A percentile compares a stretch with the other conserved stretches of the same genome.
phyloP scores from a whole-genome alignment of 257 asterid genomes.

The Solanum pinnatisectum region DNA sequence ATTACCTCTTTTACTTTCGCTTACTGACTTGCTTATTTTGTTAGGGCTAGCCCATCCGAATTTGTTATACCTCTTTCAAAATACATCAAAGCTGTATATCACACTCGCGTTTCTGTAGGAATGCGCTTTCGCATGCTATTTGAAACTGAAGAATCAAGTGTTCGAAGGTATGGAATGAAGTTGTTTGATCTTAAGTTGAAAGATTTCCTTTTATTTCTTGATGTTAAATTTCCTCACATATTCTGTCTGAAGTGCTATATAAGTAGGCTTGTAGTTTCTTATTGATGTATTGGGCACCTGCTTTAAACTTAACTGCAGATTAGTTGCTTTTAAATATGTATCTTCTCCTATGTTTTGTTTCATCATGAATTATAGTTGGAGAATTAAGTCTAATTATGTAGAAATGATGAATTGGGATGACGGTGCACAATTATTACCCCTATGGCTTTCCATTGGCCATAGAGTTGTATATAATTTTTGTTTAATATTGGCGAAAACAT shows the following conservation, averaged over 20 bases:
- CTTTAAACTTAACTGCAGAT: background rate
- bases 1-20: background rate
- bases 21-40: slow-evolving; percentile 8
- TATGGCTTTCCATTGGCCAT: background rate
- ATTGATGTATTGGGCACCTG: background rate
- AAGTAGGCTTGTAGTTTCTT: background rate
- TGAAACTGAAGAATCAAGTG: slow-evolving; percentile 98
- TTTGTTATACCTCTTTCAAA: slow-evolving; percentile 85
- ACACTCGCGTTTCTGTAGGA: slow-evolving; percentile 91
- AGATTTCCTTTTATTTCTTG: background rate
- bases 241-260: background rate
- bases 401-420: background rate
- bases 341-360: background rate
- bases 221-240: background rate
- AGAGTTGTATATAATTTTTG: background rate
- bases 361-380: background rate
- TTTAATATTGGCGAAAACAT: background rate
- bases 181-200: background rate
- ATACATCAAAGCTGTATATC: slow-evolving; percentile 86
- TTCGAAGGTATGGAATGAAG: slow-evolving; percentile 59
- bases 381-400: background rate
- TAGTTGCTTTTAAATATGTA: background rate
- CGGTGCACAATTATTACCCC: background rate
- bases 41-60: slow-evolving; percentile 98
- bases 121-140: slow-evolving; percentile 97